Base-by-base conservation (phyloP, 352 stramenopile genomes). In the Pseudoperonospora humuli region DNA sequence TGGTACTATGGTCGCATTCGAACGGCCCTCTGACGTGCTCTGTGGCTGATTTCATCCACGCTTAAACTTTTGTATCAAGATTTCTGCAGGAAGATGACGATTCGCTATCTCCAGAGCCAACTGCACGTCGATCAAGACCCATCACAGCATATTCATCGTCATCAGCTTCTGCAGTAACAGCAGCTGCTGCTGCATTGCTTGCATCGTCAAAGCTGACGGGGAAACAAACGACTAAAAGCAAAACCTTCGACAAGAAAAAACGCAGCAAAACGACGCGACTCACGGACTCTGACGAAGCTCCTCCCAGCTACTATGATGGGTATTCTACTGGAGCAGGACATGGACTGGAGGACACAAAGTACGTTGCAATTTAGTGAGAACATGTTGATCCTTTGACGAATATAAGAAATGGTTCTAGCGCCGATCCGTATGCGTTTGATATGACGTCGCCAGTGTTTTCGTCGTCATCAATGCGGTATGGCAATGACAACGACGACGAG, bases 401-500 rank as follows among this genome's bases (percentile, higher is more conserved):
- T 47, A 39, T 9, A 63, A 55, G 23, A 51, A 36, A 23, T 51
- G 27, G 10, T 70, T 50, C 14, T 41, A 87, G 74, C 21, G 50
- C 55, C 28, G 79, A 91, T 53, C 79, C 79, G 21, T 91, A 88
- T 32, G 65, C 65, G 11, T 91, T 88, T 58, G 74, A 88, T 17
- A 66, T 91, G 36, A 65, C 15, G 15, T 50, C 48, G 11, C 13
- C 54, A 32, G 41, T 60, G 9, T 53, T 54, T 21, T 14, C 64
- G 5, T 60, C 63, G 19, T 53, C 69, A 43, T 18, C 32, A 5
- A 47, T 32, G n/a, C 43, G 55, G 28, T 50, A 70, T 7, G 45
- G 72, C 5, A 40, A 68, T 1, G n/a, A n/a, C n/a, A n/a, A n/a
- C n/a, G n/a, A n/a, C n/a, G n/a, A n/a, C 45, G 69, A 0, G 49